These are phyloP conservation scores for Sporothrix brasiliensis DNA, from an alignment of 2,329 filamentous ascomycete species.

Conservation along the genomic window DNA sequence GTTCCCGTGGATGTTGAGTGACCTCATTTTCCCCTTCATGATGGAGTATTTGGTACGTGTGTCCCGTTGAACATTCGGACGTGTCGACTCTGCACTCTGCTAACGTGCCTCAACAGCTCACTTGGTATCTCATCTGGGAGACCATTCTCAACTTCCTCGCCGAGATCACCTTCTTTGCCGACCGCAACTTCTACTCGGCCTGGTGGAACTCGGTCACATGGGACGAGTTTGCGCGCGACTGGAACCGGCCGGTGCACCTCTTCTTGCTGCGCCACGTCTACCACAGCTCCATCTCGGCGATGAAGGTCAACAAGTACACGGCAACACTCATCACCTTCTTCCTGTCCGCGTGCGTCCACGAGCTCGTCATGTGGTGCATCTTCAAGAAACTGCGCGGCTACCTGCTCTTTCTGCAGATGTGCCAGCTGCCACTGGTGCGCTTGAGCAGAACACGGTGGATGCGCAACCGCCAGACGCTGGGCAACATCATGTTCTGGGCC, in stretches of 20 bases:
- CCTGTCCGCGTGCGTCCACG: constrained; percentile 70
- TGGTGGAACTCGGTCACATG: constrained; percentile 68
- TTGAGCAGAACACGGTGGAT: constrained; percentile 69
- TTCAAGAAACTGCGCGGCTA: constrained; percentile 79
- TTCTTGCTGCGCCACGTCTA: constrained; percentile 80
- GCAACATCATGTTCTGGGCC: constrained; percentile 77
- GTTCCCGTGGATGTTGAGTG: constrained; percentile 74
- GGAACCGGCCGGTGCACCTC: constrained; percentile 76
- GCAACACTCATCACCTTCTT: constrained; percentile 78
- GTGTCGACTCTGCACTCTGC: no score
- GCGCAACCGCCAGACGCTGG: constrained; percentile 63
- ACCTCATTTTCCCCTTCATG: constrained; percentile 77
- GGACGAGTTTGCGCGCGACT: constrained; percentile 78
- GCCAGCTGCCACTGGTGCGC: constrained; percentile 70
- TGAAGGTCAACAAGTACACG: constrained; percentile 68
- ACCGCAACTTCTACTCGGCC: constrained; percentile 70
- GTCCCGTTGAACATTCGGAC: no score
- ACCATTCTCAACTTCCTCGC: constrained; percentile 73
- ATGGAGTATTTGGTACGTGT: constrained; percentile 67
- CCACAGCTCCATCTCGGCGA: constrained; percentile 72
- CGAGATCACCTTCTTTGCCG: constrained; percentile 75
- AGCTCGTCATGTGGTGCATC: constrained; percentile 78
- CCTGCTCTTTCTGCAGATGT: constrained; percentile 71
- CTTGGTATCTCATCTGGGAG: constrained; percentile 84
- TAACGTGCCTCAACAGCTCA: constrained; percentile 47